Evolutionary conservation across 495 filamentous ascomycete species (phyloP), one percentile per base, ranked within the genome.

Genomic region (Hypoxylon trugodes): DNA sequence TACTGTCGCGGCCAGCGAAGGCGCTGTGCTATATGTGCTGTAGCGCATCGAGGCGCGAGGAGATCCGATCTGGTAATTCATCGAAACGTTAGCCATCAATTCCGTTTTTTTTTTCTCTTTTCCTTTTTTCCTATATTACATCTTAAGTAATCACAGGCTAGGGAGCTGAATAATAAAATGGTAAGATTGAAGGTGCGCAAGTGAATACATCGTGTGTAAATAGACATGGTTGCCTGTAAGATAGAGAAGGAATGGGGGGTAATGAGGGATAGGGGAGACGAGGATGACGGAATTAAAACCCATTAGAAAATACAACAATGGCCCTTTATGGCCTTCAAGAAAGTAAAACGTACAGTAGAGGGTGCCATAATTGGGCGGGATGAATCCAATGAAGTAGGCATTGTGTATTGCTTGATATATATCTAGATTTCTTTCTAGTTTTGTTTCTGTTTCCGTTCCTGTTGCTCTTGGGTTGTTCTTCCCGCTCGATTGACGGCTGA

Each of bases 21-120:
- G 89, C 38, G 86, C 81, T 59, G 84, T 84, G 81, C 87, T 90
- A 76, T 92, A 89, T 53, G 90, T 93, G 72, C 90, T 93, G 76
- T 90, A 87, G 70, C 93, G 87, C 69, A 89, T 85, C 3, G 90
- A 92, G 59, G 84, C 82, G 68, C 89, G 89, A 66, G 82, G 74
- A 53, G 79, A 70, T 46, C 55, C 68, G 68, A 59, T 25, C 60
- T 55, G 24, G 15, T 33, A 9, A 33, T 25, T 26, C 13, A 33
- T 21, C 15, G 8, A 48, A 19, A 48, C 7, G 43, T 47, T 21
- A 47, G 43, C 25, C 21, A n/a, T n/a, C n/a, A n/a, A n/a, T n/a
- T n/a, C n/a, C n/a, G n/a, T n/a, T n/a, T n/a, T n/a, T n/a, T n/a
- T n/a, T n/a, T n/a, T n/a, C n/a, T n/a, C n/a, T n/a, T n/a, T n/a